Conservation (phyloP, 108 stramenopile genomes). For the Fragilaria crotonensis region DNA sequence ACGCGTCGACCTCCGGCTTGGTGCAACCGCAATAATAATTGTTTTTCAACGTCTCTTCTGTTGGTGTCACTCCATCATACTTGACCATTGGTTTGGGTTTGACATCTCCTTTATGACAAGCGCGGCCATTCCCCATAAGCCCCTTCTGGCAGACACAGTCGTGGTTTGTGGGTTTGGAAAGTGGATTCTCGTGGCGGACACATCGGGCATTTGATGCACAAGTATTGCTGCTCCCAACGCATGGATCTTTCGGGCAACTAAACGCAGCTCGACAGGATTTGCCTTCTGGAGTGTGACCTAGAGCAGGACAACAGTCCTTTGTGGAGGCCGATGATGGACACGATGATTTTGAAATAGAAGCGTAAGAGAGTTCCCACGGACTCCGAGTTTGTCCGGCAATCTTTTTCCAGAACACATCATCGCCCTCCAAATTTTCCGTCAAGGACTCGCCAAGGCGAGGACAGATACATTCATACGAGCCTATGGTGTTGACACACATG, state of each 20-base stretch:
- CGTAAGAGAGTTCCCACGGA: conserved; percentile 62
- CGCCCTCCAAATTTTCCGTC: neutral
- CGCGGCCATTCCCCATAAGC: conserved; percentile 69
- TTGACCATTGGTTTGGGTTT: conserved; percentile 57
- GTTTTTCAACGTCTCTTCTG: conserved; percentile 59
- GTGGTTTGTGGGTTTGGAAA: conserved; percentile 36
- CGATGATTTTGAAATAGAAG: conserved; percentile 27
- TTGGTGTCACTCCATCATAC: conserved; percentile 77
- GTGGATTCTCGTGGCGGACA: conserved; percentile 40
- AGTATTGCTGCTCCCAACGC: conserved; percentile 18
- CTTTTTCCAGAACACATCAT: conserved; percentile 31
- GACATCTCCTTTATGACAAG: conserved; percentile 38
- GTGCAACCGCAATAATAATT: conserved; percentile 75
- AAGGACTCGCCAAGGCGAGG: conserved; percentile 18
- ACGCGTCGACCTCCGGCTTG: conserved; percentile 68
- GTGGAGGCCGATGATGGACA: conserved; percentile 48
- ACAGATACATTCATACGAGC: conserved; percentile 89
- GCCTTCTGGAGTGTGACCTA: conserved; percentile 47
- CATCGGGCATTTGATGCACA: conserved; percentile 62
- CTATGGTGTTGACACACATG: conserved; percentile 81
- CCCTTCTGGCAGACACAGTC: conserved; percentile 62
- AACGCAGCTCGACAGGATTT: conserved; percentile 44
- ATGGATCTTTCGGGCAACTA: conserved; percentile 67
- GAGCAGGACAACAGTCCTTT: conserved; percentile 43
- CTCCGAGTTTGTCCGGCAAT: conserved; percentile 20